Evolutionary conservation across 305 asterid genomes (phyloP).

Genomic region (Fraxinus greggii): DNA sequence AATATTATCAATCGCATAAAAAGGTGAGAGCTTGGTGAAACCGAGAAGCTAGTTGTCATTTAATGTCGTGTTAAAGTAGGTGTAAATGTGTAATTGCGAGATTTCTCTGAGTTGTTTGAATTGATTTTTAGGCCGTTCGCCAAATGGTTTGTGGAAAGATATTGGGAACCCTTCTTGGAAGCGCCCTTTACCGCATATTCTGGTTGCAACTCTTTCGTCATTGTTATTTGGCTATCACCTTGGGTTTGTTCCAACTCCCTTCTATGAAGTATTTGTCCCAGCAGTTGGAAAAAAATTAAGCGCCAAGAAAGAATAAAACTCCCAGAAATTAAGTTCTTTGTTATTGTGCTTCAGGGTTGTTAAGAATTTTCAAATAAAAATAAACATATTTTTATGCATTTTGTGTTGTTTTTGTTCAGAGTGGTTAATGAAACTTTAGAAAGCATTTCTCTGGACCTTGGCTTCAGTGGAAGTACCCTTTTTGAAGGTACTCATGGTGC

Average conservation of each 20-base stretch:
- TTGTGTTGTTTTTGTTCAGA: slow-evolving; percentile 42
- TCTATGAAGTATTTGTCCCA: slow-evolving; percentile 21
- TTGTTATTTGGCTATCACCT: slow-evolving; percentile 92
- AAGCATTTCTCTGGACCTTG: slow-evolving; percentile 86
- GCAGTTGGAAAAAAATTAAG: neutral
- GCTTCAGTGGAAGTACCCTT: slow-evolving; percentile 74
- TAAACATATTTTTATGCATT: slow-evolving; percentile 14
- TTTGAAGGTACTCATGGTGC: slow-evolving; percentile 69
- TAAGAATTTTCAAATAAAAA: slow-evolving; percentile 2
- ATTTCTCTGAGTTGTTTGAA: slow-evolving; percentile 10
- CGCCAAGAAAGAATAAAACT: neutral
- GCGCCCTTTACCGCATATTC: slow-evolving; percentile 77
- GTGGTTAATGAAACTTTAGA: slow-evolving; percentile 89
- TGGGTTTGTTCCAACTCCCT: slow-evolving; percentile 51
- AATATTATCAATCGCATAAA: neutral
- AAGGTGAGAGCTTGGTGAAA: neutral
- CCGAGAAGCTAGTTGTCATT: neutral
- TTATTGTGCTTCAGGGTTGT: neutral
- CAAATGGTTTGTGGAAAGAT: slow-evolving; percentile 45
- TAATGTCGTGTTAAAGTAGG: neutral
- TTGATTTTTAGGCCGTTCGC: slow-evolving; percentile 43
- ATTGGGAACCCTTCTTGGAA: slow-evolving; percentile 78
- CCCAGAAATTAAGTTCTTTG: neutral
- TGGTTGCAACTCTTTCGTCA: slow-evolving; percentile 79
- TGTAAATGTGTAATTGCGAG: slow-evolving; percentile 9